Conservation (phyloP, 2,329 filamentous ascomycete genomes). For the Colletotrichum sublineola region DNA sequence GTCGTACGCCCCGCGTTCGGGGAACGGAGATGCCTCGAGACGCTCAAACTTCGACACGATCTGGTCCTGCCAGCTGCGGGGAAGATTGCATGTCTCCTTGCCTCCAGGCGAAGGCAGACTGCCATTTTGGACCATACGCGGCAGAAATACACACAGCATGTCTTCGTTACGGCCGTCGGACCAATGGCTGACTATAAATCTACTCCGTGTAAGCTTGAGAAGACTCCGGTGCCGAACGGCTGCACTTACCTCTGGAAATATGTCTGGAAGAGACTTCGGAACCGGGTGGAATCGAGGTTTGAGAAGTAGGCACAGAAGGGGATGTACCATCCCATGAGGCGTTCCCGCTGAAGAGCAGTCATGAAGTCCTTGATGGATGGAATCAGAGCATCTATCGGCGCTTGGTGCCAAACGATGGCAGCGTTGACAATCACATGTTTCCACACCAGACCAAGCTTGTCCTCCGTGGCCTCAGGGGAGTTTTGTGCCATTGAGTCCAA, state of each 20-base stretch:
- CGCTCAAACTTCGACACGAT: constrained; percentile 78
- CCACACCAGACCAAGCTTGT: constrained; percentile 64
- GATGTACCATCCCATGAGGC: constrained; percentile 80
- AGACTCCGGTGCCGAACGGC: not conserved
- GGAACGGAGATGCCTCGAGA: constrained; percentile 74
- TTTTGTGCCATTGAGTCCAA: constrained; percentile 63
- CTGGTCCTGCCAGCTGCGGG: constrained; percentile 79
- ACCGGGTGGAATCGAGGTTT: constrained; percentile 79
- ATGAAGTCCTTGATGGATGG: constrained; percentile 76
- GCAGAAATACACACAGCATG: constrained; percentile 76
- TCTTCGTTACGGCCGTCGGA: constrained; percentile 74
- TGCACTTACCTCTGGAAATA: constrained; percentile 80
- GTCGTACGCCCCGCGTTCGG: constrained; percentile 72
- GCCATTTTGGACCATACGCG: constrained; percentile 70
- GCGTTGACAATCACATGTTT: constrained; percentile 67
- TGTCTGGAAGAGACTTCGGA: constrained; percentile 81
- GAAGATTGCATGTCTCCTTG: constrained; percentile 68
- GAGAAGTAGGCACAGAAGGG: constrained; percentile 87
- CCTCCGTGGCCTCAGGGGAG: constrained; percentile 51
- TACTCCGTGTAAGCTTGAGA: constrained; percentile 52
- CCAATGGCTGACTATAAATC: constrained; percentile 84
- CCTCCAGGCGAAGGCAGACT: constrained; percentile 67
- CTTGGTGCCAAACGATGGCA: constrained; percentile 79
- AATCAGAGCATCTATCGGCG: constrained; percentile 84
- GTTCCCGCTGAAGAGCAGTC: constrained; percentile 73